Conservation (phyloP, 768 basidiomycete genomes). For the Psilocybe tampanensis region DNA sequence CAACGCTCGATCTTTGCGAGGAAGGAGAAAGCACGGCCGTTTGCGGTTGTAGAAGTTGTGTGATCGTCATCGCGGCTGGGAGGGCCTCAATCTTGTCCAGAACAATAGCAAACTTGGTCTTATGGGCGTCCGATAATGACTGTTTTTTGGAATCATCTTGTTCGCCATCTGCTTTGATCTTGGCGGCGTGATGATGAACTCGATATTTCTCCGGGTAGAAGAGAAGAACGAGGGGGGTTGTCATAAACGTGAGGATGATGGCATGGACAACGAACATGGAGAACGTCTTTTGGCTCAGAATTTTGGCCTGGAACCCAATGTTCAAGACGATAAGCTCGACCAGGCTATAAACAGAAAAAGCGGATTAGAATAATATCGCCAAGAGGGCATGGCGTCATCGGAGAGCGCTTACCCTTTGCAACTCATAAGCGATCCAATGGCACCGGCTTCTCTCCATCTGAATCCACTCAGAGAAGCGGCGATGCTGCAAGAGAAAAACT, state of each 20-base stretch:
- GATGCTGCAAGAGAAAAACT: slow-evolving; percentile 71
- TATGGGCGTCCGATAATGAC: slow-evolving; percentile 38
- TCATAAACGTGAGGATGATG: slow-evolving; percentile 77
- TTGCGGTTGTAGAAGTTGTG: slow-evolving; percentile 59
- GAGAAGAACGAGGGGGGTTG: slow-evolving; percentile 77
- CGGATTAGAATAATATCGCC: not conserved
- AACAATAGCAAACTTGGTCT: slow-evolving; percentile 67
- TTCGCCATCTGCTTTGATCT: slow-evolving; percentile 23
- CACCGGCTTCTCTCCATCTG: slow-evolving; percentile 71
- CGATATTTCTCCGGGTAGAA: slow-evolving; percentile 77
- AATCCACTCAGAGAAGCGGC: slow-evolving; percentile 67
- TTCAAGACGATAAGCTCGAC: slow-evolving; percentile 94
- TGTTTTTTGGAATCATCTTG: slow-evolving; percentile 2
- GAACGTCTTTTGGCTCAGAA: slow-evolving; percentile 69
- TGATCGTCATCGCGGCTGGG: slow-evolving; percentile 79
- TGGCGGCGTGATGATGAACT: slow-evolving; percentile 28
- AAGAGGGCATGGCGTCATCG: not conserved
- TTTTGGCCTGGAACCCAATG: slow-evolving; percentile 71
- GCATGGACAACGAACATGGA: slow-evolving; percentile 90
- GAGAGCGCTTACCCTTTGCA: slow-evolving; percentile 72
- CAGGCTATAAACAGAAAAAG: slow-evolving; percentile 36
- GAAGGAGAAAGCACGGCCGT: not conserved
- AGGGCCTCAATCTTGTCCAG: slow-evolving; percentile 83
- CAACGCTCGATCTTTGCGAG: slow-evolving; percentile 8
- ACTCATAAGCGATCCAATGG: slow-evolving; percentile 87